phyloP scores from a whole-genome alignment of 495 filamentous ascomycete species.

The Corynascus novoguineensis region DNA sequence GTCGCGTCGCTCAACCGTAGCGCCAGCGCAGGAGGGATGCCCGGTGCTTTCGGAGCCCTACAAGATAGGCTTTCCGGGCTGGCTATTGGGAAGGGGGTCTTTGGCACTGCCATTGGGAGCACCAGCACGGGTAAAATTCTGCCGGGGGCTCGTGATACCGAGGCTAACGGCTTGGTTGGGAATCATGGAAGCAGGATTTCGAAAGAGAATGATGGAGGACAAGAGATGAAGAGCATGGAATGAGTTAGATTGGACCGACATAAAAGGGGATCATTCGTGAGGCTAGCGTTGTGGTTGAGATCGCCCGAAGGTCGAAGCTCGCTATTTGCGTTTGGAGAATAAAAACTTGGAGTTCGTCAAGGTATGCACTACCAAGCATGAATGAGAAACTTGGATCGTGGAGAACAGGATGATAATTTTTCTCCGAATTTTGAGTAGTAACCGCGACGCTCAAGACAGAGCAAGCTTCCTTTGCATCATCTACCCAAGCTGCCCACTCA shows the following conservation, averaged over 20 bases:
- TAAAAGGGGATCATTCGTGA: neutral
- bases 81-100: slow-evolving; percentile 35
- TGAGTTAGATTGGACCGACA: neutral
- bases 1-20: slow-evolving; percentile 36
- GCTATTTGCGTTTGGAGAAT: too few species aligned
- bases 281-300: neutral
- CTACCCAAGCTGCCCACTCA: too few species aligned
- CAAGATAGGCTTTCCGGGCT: slow-evolving; percentile 46
- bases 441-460: too few species aligned
- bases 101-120: slow-evolving; percentile 17
- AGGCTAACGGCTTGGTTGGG: neutral
- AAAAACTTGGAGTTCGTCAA: too few species aligned
- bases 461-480: too few species aligned
- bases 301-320: neutral
- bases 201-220: slow-evolving; percentile 15
- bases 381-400: too few species aligned
- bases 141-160: slow-evolving; percentile 1
- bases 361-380: too few species aligned
- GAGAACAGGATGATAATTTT: too few species aligned
- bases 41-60: slow-evolving; percentile 37
- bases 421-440: too few species aligned
- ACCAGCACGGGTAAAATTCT: slow-evolving; percentile 13
- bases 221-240: slow-evolving; percentile 34
- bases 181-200: neutral
- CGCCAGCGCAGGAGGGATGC: slow-evolving; percentile 37